Evolutionary conservation across 352 stramenopile genomes (phyloP).

Genomic region (Globisporangium parvum): DNA sequence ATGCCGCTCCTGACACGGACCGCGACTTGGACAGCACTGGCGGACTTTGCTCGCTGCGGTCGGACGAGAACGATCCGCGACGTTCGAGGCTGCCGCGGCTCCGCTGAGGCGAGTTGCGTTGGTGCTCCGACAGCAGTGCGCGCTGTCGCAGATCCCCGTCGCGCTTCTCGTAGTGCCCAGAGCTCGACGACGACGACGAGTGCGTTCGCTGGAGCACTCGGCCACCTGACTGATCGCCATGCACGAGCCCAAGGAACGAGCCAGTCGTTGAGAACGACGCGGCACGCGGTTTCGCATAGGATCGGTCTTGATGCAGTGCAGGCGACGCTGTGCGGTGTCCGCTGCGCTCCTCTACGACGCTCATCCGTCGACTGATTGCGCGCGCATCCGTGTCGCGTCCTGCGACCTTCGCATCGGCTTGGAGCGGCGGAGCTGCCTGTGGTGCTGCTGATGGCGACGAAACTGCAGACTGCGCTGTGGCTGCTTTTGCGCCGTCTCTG

Average conservation of each 20-base stretch:
- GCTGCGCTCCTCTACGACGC: constrained; percentile 18
- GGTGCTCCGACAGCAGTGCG: constrained; percentile 1
- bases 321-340: constrained; percentile 18
- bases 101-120: constrained; percentile 15
- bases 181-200: constrained; percentile 7
- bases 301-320: constrained; percentile 4
- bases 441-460: not conserved
- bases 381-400: not conserved
- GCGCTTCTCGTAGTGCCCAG: constrained; percentile 13
- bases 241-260: not conserved
- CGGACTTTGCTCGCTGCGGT: constrained; percentile 6
- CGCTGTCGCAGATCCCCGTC: constrained; percentile 16
- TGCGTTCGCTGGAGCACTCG: constrained; percentile 11
- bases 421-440: not conserved
- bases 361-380: constrained; percentile 8
- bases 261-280: constrained; percentile 31
- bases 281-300: constrained; percentile 25
- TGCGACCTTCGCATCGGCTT: not conserved
- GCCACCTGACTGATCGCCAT: not conserved
- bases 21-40: constrained; percentile 7
- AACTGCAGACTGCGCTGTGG: not conserved
- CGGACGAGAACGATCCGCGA: constrained; percentile 33
- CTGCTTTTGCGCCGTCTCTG: not conserved
- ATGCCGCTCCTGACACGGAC: constrained; percentile 6
- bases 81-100: constrained; percentile 35